These are phyloP conservation scores for Corinectria fuckeliana DNA, from an alignment of 2,329 filamentous ascomycete species.

Conservation along the genomic window DNA sequence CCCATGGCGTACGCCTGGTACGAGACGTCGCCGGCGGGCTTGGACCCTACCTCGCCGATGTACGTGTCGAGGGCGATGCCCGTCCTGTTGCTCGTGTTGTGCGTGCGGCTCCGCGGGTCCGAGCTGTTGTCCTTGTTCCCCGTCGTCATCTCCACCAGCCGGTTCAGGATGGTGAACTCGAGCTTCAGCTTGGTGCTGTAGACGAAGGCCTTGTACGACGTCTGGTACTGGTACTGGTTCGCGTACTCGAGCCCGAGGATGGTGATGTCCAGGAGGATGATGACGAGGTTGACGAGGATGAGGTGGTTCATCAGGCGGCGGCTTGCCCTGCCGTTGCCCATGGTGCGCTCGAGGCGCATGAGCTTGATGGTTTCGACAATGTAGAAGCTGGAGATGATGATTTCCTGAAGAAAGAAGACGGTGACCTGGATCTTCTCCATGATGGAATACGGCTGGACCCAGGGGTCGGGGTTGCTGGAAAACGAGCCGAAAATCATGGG, in stretches of 20 bases:
- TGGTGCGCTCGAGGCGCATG: constrained; percentile 49
- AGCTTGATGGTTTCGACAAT: constrained; percentile 60
- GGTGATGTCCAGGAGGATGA: constrained; percentile 54
- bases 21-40: constrained; percentile 21
- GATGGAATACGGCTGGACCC: constrained; percentile 47
- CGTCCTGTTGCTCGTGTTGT: constrained; percentile 22
- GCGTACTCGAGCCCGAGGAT: constrained; percentile 47
- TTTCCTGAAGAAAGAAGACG: constrained; percentile 62
- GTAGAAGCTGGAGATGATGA: constrained; percentile 59
- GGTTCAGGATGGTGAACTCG: constrained; percentile 49
- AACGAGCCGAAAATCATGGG: constrained; percentile 62
- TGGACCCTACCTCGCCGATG: constrained; percentile 19
- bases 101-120: constrained; percentile 26
- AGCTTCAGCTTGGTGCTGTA: constrained; percentile 50
- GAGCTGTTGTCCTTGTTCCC: constrained; percentile 36
- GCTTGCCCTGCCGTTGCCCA: constrained; percentile 31
- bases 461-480: constrained; percentile 31
- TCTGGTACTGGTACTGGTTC: constrained; percentile 45
- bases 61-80: constrained; percentile 32
- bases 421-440: constrained; percentile 64
- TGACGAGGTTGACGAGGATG: constrained; percentile 53
- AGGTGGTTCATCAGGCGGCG: constrained; percentile 47
- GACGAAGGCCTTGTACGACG: constrained; percentile 46
- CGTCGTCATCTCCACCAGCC: constrained; percentile 43
- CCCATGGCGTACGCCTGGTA: constrained; percentile 36